Base-by-base conservation (phyloP, 1,139 yeast species). In the Taiozyma sp. region DNA sequence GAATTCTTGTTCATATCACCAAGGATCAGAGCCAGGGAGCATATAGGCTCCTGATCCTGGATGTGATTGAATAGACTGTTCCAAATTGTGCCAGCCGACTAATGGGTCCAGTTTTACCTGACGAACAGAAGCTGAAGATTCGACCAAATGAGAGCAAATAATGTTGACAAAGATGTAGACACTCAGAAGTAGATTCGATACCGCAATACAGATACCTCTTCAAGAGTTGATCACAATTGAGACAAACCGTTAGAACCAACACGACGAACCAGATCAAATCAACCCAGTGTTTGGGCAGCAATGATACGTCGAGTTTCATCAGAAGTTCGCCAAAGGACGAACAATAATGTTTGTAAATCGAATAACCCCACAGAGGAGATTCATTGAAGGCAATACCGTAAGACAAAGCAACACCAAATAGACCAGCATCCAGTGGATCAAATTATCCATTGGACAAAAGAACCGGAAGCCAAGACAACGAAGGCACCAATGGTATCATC, bases 231-330 rank as follows among this genome's bases (percentile, higher is more conserved):
- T 57, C 95, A 74, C 56, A 95, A 72, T 67, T 88, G 91, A 5
- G 90, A 75, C 58, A 95, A 76, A 0, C 97, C 96, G 63, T 86
- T 86, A 43, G 92, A 84, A 54, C 99, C 98, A 55, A 92, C 97
- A 66, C 99, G 82, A 65, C 95, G 89, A 50, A 92, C 97, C 76
- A 91, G 78, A 64, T 95, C 99, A 19, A 19, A 19, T 19, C 19
- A 58, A 58, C 98, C 98, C 61, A 95, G 78, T 1, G 99, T 87
- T 54, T 87, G 87, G 40, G 98, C 98, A 54, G 96, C 97, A 67
- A 90, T 93, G 14, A 81, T 78, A 66, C 97, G 83, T 64, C 90
- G 90, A 52, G 79, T 80, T 51, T 81, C 88, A 57, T 91, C 93
- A 14, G 84, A 69, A 69, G 24, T 92, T 84, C 0, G 97, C 96